Percentiles rank a stretch among this genome's conserved stretches.
Conservation (phyloP, 148 eudicot species). For the Agrostemma githago region DNA sequence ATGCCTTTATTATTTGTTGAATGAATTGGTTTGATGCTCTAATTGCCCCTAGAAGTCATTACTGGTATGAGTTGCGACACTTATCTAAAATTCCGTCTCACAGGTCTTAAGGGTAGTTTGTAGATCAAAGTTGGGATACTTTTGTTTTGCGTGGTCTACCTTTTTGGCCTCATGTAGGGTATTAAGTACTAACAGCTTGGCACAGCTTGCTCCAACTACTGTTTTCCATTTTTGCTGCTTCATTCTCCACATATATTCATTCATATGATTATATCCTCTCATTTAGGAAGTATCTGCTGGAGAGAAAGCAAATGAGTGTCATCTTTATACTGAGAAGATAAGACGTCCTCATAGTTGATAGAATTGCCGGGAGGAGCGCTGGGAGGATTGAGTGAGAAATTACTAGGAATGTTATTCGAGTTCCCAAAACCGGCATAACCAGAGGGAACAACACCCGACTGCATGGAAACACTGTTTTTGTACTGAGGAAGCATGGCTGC, state of each 20-base stretch:
- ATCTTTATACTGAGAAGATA: slow-evolving; percentile 79
- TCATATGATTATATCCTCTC: background rate
- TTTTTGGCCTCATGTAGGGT: background rate
- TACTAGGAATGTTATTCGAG: slow-evolving; percentile 58
- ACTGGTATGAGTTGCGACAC: no score
- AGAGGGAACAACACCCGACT: slow-evolving; percentile 67
- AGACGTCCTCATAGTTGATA: slow-evolving; percentile 58
- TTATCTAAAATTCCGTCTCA: no score
- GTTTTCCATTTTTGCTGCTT: background rate
- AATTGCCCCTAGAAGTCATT: no score
- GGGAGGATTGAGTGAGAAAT: slow-evolving; percentile 57
- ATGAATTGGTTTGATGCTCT: no score
- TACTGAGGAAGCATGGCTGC: slow-evolving; percentile 66
- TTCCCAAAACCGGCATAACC: slow-evolving; percentile 85
- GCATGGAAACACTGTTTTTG: slow-evolving; percentile 62
- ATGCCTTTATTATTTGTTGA: no score
- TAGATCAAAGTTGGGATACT: background rate
- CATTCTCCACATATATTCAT: background rate
- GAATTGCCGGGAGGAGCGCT: slow-evolving; percentile 62
- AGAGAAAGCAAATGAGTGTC: slow-evolving; percentile 69
- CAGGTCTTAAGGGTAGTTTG: background rate
- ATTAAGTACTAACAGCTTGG: background rate
- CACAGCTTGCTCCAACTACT: background rate
- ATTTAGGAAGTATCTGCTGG: slow-evolving; percentile 61
- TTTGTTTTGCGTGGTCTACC: background rate